Evolutionary conservation across 805 yeast species (phyloP), one percentile per base, ranked within the genome.

Genomic region (Babjeviella inositovora): DNA sequence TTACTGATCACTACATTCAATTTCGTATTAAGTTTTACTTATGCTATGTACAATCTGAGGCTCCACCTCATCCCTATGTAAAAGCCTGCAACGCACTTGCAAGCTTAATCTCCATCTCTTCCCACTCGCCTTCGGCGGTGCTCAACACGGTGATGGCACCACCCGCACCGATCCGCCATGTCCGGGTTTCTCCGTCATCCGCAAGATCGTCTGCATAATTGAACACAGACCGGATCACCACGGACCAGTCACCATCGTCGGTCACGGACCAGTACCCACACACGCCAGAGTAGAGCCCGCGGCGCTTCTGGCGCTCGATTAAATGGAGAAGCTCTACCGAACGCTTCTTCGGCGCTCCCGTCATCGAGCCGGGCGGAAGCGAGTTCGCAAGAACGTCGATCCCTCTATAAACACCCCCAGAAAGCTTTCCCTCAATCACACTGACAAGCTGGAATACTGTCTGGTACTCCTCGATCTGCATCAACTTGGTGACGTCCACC

Each of bases 341-440:
- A 28, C 94, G 62, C 35, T 74, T 77, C 50, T 90, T 90, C 3
- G 99, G 99, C 0, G 99, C 99, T 3, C 99, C 99, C 0, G 99
- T 90, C 99, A 90, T 90, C 1, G 97, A 87, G 0, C 99, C 99
- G 0, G 99, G 95, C 3, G 99, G 98, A 17, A 92, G 52, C 0
- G 94, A 70, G 28, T 68, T 68, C 11, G 69, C 62, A 8, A 90
- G 56, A 3, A 87, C 53, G 41, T 90, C 97, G 13, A 85, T 51
- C 0, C 97, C 98, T 8, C 60, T 51, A 9, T 12, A 14, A 2
- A 37, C 49, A 7, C 28, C 21, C 10, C 29, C 33, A 8, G 36
- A 32, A 14, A 73, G 45, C 11, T 52, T 41, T 0, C 96, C 97
- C 25, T 59, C 67, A 13, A 90, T 81, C 2, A 80, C 94, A 20